Conservation (phyloP, 73 alveolate species). For the Effrenium voratum region DNA sequence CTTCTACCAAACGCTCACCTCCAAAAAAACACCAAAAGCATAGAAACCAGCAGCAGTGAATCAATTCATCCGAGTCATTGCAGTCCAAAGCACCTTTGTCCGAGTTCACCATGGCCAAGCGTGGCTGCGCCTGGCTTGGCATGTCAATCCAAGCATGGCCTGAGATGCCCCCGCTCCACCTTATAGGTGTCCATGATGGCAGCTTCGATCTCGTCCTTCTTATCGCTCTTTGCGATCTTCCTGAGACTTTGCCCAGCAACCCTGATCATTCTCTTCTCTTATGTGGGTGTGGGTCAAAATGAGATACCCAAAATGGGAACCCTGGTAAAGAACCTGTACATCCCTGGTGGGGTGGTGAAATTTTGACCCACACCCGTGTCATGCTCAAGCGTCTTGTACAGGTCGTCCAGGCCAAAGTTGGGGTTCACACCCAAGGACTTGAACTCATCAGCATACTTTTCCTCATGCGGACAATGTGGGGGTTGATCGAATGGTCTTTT, state of each 20-base stretch:
- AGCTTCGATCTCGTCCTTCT: slow-evolving; percentile 17
- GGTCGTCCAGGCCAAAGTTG: slow-evolving; percentile 12
- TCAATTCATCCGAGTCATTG: too few relatives aligned
- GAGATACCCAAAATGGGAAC: too few relatives aligned
- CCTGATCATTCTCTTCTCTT: too few relatives aligned
- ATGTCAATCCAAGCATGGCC: too few relatives aligned
- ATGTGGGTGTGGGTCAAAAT: too few relatives aligned
- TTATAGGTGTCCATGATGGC: slow-evolving; percentile 26
- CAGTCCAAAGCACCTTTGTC: neutral
- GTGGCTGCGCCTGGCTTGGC: slow-evolving; percentile 9
- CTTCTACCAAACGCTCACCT: too few relatives aligned
- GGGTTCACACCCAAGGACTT: slow-evolving; percentile 25
- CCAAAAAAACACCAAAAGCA: too few relatives aligned
- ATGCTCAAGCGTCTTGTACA: neutral
- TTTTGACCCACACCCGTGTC: too few relatives aligned
- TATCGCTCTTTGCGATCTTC: slow-evolving; percentile 10
- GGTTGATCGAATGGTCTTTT: neutral
- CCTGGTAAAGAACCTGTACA: too few relatives aligned
- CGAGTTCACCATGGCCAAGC: slow-evolving; percentile 43
- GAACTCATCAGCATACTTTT: slow-evolving; percentile 17
- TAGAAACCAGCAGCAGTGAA: too few relatives aligned
- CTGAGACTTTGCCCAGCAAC: too few relatives aligned
- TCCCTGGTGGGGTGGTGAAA: neutral
- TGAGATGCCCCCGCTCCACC: neutral
- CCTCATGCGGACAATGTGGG: neutral